Evolutionary conservation across 495 filamentous ascomycete species (phyloP).

Genomic region (Diplogelasinospora grovesii): DNA sequence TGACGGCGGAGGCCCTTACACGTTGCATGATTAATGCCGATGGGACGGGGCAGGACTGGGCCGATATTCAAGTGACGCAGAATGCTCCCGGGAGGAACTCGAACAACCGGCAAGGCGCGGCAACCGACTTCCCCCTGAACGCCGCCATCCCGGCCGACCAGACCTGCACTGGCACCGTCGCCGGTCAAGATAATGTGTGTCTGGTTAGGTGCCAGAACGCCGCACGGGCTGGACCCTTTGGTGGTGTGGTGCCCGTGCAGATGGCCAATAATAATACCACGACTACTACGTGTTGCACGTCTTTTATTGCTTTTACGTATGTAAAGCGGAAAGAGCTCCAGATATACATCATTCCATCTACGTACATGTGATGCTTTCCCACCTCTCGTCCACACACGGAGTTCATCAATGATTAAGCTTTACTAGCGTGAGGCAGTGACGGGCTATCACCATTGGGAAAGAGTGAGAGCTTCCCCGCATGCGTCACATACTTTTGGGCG

Average conservation of each 20-base stretch:
- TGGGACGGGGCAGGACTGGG: constrained; percentile 39
- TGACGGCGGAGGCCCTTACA: constrained; percentile 42
- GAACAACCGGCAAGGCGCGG: constrained; percentile 24
- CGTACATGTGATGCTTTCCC: no score
- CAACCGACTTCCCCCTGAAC: constrained; percentile 38
- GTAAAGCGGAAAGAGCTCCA: no score
- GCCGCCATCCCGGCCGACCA: constrained; percentile 42
- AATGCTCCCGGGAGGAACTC: constrained; percentile 31
- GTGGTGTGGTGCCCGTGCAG: constrained; percentile 49
- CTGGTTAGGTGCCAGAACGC: constrained; percentile 47
- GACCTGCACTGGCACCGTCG: constrained; percentile 46
- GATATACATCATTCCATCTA: no score
- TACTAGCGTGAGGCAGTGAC: no score
- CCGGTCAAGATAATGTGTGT: constrained; percentile 45
- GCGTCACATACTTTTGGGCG: no score
- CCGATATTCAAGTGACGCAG: constrained; percentile 30
- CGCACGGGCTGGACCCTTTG: constrained; percentile 45
- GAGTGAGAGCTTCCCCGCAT: no score
- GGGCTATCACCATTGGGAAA: no score
- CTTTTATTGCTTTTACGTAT: no score
- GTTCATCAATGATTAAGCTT: no score
- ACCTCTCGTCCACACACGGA: no score
- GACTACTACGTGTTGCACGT: no score
- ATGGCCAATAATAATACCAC: constrained; percentile 19
- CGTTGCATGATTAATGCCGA: constrained; percentile 45